Evolutionary conservation across 75 land plant species (phyloP), one percentile per base, ranked within the genome.

Genomic region (Gnetum montanum): DNA sequence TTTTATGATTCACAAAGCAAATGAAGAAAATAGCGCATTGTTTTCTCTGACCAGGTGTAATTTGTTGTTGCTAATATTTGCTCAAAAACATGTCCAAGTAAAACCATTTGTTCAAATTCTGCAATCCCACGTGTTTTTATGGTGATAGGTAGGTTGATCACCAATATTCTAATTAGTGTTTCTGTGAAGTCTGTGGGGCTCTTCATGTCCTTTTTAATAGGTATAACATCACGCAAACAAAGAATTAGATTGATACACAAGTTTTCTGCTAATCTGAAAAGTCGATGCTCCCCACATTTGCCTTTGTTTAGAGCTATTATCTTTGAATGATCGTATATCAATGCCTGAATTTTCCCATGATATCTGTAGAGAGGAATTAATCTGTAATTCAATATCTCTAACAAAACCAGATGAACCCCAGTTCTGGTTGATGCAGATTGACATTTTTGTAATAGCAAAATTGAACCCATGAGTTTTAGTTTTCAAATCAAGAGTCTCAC

Each of bases 21-120:
- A n/a, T 78, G 50, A 61, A 96, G 99, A 57, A 95, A 90, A 64
- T 86, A 79, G 4, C 91, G 77, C 37, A 83, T 52, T 30, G 99
- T 90, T 60, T 95, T 95, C 30, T 95, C 97, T 30, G 99, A 95
- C 99, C 99, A 95, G 25, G 88, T 86, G 60, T 95, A 96, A 34
- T 80, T 80, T 61, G 96, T 90, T 45, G 71, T 74, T 23, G 79
- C 70, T 61, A 95, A 43, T 56, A 90, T 74, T 53, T 95, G 99
- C 20, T 95, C 99, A 22, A 95, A 51, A 60, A 89, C 70, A 1
- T 85, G 78, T 44, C 68, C 85, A 19, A 95, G 75, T 48, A 75
- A 66, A 50, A 71, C 54, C 57, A 79, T 55, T 43, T 90, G 91
- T 59, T 95, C 99, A 67, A 88, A 81, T 64, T 95, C 99, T 51